Conservation (phyloP, 345 rosid genomes). For the Toxicodendron radicans region DNA sequence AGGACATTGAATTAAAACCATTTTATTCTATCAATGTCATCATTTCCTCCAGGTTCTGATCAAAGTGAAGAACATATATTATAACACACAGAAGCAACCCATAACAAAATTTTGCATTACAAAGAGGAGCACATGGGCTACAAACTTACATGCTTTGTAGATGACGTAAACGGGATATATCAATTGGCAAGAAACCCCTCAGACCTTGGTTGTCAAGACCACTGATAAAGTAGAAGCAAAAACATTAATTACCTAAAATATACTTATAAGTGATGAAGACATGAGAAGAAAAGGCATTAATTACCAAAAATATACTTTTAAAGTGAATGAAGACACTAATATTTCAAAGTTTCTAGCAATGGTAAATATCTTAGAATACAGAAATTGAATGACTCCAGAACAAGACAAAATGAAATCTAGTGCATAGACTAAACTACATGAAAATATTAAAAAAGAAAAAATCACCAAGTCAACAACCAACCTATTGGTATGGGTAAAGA, state of each 20-base stretch:
- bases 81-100: not conserved
- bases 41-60: not conserved
- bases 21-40: not conserved
- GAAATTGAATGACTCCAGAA: not conserved
- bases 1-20: slow-evolving; percentile 1
- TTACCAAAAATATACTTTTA: slow-evolving; percentile 8
- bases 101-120: slow-evolving; percentile 3
- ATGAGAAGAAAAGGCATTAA: not conserved
- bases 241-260: slow-evolving; percentile 9
- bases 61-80: not conserved
- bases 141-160: slow-evolving; percentile 84
- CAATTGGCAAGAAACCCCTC: slow-evolving; percentile 77
- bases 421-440: not conserved
- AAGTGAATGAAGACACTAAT: not conserved
- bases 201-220: slow-evolving; percentile 88
- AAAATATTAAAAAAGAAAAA: not conserved
- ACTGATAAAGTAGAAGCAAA: slow-evolving; percentile 42
- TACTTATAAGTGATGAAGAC: not conserved
- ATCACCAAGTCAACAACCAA: not conserved
- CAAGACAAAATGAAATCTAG: not conserved
- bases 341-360: not conserved
- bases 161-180: slow-evolving; percentile 65
- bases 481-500: not conserved
- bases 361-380: slow-evolving; percentile 12
- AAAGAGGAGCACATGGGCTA: slow-evolving; percentile 14